phyloP scores from a whole-genome alignment of 2,329 filamentous ascomycete genomes.

The Waltergamsia citrina region DNA sequence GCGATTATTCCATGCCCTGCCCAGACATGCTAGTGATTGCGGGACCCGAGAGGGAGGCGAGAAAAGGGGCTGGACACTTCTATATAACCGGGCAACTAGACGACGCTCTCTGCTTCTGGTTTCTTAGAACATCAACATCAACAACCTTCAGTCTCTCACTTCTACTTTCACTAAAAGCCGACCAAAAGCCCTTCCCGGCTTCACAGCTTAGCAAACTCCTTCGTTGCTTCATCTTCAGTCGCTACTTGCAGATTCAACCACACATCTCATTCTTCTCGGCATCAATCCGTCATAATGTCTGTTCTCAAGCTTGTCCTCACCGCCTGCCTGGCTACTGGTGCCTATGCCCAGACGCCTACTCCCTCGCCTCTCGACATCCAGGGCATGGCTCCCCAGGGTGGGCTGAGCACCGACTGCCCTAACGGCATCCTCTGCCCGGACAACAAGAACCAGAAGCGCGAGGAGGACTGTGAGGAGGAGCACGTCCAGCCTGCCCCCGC shows the following conservation, averaged over 20 bases:
- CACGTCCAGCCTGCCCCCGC: background rate
- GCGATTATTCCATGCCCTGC: background rate
- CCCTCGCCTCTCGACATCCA: background rate
- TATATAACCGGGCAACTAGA: no score
- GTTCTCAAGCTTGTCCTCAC: conserved; percentile 1
- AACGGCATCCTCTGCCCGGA: background rate
- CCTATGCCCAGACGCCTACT: background rate
- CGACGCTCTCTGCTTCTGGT: no score
- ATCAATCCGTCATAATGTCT: conserved; percentile 1
- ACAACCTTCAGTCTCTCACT: no score
- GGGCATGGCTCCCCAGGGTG: background rate
- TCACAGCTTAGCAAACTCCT: no score
- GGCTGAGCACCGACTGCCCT: conserved; percentile 3
- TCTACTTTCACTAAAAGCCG: no score
- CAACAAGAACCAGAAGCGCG: background rate
- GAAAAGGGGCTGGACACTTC: no score
- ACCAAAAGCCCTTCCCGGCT: no score
- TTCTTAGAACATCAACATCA: no score
- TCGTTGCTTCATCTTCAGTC: background rate
- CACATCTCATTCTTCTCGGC: background rate
- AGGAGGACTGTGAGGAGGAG: conserved; percentile 1
- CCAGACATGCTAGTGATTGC: background rate
- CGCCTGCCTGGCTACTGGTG: conserved; percentile 1
- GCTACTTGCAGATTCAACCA: background rate
- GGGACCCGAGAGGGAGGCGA: no score